Evolutionary conservation across 345 rosid genomes (phyloP), one percentile per base, ranked within the genome.

Genomic region (Erucastrum elatum): DNA sequence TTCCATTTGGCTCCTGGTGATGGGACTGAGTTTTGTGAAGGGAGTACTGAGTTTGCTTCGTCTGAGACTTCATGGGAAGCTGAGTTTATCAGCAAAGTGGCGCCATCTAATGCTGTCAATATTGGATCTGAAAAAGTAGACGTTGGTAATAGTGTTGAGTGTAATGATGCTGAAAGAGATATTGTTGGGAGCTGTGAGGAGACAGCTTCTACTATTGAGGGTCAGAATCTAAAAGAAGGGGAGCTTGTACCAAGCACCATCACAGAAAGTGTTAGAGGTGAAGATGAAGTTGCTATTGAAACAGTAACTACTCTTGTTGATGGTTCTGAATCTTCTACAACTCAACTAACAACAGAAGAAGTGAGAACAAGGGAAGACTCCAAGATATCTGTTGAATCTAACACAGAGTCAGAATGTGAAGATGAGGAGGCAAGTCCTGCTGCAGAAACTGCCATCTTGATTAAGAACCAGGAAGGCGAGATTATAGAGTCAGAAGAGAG

Each of bases 1-100:
- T 88, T 91, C 78, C 97, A 90, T 88, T 81, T 94, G n/a, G 96
- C 94, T 11, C 93, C 89, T 3, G 93, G 88, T 46, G 89, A 91
- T 61, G 93, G 82, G 3, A 69, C 93, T n/a, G 93, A 84, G 12
- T 87, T 86, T 68, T 86, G 88, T 78, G 89, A 86, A 75, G 91
- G 82, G 46, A 86, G 70, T 64, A 86, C 83, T 21, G 96, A 89
- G 66, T 88, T 88, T 81, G 83, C 80, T 76, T 76, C 87, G 3
- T 88, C 84, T 62, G 90, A 84, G 74, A 80, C 86, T 81, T 75
- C 68, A 0, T 88, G 88, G 92, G 87, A 79, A 37, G 75, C 85
- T 83, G 84, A 82, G 73, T 87, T 84, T 79, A 78, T 85, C 21
- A 44, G 51, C 39, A 84, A 81, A 83, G 76, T 88, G 75, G 86